A percentile compares a stretch with the other conserved stretches of the same genome.
These are phyloP conservation scores for Posidonia australis DNA, from an alignment of 106 monocot species.

Conservation along the genomic window DNA sequence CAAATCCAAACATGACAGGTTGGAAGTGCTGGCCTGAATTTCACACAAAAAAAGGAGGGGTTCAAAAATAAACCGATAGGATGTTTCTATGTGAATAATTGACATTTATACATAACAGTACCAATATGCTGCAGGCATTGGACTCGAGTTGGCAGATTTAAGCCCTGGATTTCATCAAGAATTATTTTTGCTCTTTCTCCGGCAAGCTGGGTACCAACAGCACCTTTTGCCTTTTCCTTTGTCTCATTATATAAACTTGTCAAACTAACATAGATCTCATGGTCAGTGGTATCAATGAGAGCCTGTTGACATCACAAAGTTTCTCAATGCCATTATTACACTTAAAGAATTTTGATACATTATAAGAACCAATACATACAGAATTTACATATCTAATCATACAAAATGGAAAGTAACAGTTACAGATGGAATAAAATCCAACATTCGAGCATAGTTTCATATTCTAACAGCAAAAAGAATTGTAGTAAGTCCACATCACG, in stretches of 20 bases:
- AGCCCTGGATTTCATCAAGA: slow-evolving; percentile 63
- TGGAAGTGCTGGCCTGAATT: slow-evolving; percentile 53
- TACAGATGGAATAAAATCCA: too few relatives aligned
- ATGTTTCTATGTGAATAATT: not conserved
- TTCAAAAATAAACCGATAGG: not conserved
- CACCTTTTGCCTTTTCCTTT: slow-evolving; percentile 52
- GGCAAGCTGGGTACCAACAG: slow-evolving; percentile 74
- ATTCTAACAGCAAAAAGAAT: too few relatives aligned
- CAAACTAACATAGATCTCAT: slow-evolving; percentile 76
- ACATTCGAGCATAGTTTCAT: too few relatives aligned
- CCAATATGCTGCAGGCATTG: slow-evolving; percentile 85
- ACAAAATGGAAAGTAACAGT: too few relatives aligned
- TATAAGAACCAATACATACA: too few relatives aligned
- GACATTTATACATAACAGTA: slow-evolving; percentile 14
- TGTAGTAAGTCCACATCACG: too few relatives aligned
- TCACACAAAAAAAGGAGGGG: not conserved
- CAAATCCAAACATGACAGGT: slow-evolving; percentile 61
- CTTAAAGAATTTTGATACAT: too few relatives aligned
- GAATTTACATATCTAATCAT: too few relatives aligned
- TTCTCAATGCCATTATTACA: not conserved
- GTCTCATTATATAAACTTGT: slow-evolving; percentile 62
- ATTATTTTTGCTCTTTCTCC: slow-evolving; percentile 92
- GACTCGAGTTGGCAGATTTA: slow-evolving; percentile 47
- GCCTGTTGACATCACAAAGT: slow-evolving; percentile 36
- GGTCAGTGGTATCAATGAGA: slow-evolving; percentile 72